Evolutionary conservation across 106 monocot species (phyloP).

Genomic region (Dactylorhiza incarnata): DNA sequence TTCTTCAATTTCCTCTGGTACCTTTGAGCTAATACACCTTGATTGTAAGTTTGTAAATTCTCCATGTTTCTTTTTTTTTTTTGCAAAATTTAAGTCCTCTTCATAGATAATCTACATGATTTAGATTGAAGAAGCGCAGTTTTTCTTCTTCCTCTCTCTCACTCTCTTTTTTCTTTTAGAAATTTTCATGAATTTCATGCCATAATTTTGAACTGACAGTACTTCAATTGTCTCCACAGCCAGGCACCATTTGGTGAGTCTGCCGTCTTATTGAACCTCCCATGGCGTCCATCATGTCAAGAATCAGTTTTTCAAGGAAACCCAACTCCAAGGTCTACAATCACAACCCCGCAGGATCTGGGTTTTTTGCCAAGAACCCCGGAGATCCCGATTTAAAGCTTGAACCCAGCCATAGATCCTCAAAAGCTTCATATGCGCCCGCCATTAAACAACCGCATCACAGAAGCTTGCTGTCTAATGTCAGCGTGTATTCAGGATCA

Average conservation of each 20-base stretch:
- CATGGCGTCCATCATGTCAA: background rate
- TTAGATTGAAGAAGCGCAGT: no score
- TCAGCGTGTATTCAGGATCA: background rate
- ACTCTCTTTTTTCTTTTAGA: background rate
- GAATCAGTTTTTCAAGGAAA: background rate
- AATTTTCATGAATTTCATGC: background rate
- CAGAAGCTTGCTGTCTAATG: background rate
- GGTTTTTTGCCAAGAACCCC: background rate
- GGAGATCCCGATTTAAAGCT: background rate
- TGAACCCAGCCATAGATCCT: background rate
- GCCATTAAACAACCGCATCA: background rate
- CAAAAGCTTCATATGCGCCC: slow-evolving; percentile 5
- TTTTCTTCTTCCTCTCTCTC: no score
- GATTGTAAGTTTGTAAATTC: background rate
- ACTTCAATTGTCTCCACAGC: background rate
- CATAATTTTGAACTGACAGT: background rate
- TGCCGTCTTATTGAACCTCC: background rate
- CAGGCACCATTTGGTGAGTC: background rate
- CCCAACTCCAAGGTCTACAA: background rate
- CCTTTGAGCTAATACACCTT: background rate
- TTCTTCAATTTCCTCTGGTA: background rate
- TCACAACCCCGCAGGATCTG: background rate
- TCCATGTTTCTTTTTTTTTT: background rate
- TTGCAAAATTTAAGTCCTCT: no score
- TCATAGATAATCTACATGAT: background rate